These are phyloP conservation scores for Auxenochlorella pyrenoidosa DNA, from an alignment of 139 green algal species.

Conservation along the genomic window DNA sequence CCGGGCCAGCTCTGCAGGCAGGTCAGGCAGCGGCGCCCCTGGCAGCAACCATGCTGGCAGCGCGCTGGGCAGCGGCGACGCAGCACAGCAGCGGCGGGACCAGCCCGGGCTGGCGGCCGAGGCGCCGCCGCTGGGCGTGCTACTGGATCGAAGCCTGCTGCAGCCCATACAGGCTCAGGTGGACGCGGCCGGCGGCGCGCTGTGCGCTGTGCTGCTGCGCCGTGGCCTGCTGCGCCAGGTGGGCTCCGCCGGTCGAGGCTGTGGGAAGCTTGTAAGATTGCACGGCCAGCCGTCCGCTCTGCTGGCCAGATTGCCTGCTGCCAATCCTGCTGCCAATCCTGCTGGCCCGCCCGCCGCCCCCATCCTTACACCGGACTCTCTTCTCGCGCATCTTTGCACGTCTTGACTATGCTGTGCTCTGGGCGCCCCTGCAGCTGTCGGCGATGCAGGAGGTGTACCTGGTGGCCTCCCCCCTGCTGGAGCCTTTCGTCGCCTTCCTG, in stretches of 20 bases:
- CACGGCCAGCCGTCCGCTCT: no score
- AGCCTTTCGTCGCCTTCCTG: constrained; percentile 46
- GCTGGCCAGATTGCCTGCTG: no score
- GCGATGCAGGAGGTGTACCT: constrained; percentile 53
- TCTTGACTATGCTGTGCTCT: not conserved
- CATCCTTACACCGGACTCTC: no score
- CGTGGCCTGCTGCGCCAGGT: constrained; percentile 35
- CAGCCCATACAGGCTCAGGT: constrained; percentile 38
- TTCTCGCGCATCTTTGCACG: no score
- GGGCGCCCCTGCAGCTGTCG: constrained; percentile 40
- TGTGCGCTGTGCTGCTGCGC: constrained; percentile 23
- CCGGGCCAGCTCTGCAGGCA: not conserved
- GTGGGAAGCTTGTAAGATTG: no score
- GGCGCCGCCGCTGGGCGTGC: constrained; percentile 25
- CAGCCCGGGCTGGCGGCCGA: not conserved
- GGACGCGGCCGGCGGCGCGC: not conserved
- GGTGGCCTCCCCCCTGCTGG: constrained; percentile 42
- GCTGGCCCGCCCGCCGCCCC: no score
- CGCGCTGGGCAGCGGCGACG: not conserved
- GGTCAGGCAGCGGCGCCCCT: not conserved
- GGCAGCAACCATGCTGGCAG: not conserved
- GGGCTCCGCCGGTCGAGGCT: not conserved
- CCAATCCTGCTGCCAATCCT: no score
- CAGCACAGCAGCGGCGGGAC: not conserved
- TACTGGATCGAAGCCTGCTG: constrained; percentile 45